These are phyloP conservation scores for Spatholobus suberectus DNA, from an alignment of 306 rosid genomes.

Conservation along the genomic window DNA sequence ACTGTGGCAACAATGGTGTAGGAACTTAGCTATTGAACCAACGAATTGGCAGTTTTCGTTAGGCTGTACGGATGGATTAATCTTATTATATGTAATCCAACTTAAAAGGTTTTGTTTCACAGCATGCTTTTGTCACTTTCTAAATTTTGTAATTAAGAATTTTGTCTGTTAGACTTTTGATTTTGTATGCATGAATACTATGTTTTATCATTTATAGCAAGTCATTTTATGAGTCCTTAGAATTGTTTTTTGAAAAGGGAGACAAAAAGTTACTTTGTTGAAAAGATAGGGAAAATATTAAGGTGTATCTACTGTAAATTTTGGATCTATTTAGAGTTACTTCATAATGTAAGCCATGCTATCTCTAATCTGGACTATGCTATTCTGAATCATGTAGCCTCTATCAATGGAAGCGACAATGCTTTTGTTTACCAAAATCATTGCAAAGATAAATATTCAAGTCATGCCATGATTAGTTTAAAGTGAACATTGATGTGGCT, in stretches of 20 bases:
- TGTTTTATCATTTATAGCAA: not conserved
- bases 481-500: constrained; percentile 3
- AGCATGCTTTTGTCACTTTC: constrained; percentile 49
- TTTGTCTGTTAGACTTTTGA: not conserved
- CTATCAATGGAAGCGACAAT: not conserved
- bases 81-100: constrained; percentile 49
- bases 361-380: not conserved
- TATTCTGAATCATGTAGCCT: not conserved
- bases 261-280: not conserved
- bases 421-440: not conserved
- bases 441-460: not conserved
- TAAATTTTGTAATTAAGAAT: constrained; percentile 9
- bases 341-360: not conserved
- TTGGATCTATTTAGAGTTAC: not conserved
- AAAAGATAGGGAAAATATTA: not conserved
- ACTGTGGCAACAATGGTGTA: constrained; percentile 5
- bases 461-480: not conserved
- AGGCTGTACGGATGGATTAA: constrained; percentile 42
- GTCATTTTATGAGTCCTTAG: not conserved
- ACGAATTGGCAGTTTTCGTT: not conserved
- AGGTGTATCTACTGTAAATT: not conserved
- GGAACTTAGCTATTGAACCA: constrained; percentile 31
- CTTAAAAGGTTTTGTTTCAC: constrained; percentile 58
- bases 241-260: not conserved
- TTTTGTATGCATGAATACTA: constrained; percentile 11